Percentiles rank a stretch among this genome's conserved stretches.
Conservation (phyloP, 2,329 filamentous ascomycete species). For the Trichoderma lentiforme region DNA sequence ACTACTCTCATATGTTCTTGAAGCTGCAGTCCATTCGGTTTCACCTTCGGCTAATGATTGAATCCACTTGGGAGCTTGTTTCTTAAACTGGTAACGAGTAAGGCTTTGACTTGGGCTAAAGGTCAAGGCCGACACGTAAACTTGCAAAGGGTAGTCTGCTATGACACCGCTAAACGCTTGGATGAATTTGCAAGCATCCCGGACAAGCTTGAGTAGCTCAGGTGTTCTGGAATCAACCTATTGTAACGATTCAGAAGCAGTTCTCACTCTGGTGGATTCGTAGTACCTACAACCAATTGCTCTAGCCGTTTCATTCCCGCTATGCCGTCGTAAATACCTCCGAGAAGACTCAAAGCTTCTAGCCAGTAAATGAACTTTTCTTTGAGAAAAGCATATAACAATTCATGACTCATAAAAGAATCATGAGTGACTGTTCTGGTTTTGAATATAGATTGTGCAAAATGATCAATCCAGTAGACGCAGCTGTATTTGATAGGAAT, state of each 20-base stretch:
- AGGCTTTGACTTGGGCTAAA: neutral
- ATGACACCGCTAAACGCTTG: neutral
- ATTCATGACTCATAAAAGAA: neutral
- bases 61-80: neutral
- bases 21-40: neutral
- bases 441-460: neutral
- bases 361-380: neutral
- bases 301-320: neutral
- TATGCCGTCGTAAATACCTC: neutral
- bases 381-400: no score
- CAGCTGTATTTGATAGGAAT: neutral
- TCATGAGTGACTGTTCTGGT: fast-evolving
- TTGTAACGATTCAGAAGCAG: neutral
- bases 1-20: neutral
- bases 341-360: neutral
- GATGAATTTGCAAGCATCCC: neutral
- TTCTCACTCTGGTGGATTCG: neutral
- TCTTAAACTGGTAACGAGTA: fast-evolving
- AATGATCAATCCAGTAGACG: neutral
- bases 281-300: neutral
- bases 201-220: fast-evolving
- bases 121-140: neutral
- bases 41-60: fast-evolving
- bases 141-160: neutral
- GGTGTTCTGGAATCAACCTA: fast-evolving